Base-by-base conservation (phyloP, 2,329 filamentous ascomycete species). In the Biscogniauxia sp. region DNA sequence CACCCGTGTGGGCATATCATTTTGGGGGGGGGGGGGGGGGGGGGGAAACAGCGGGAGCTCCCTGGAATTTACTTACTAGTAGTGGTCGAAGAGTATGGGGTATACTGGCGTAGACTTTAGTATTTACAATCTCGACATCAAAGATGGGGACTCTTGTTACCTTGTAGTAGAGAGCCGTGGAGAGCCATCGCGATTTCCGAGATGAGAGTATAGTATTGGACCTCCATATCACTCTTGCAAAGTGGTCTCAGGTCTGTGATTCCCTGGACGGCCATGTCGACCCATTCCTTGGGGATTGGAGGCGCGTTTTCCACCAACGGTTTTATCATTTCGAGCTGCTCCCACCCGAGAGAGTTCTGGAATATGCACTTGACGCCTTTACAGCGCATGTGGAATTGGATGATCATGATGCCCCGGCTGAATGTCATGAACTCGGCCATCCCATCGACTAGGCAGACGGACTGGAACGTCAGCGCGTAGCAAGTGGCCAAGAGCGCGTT, bases 341-440 rank as follows among this genome's bases (percentile, higher is more conserved):
- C 73, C 13, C 77, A 73, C 11, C 76, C 76, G 17, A 79, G 62
- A 15, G 83, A 67, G 61, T 82, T 79, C 53, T 75, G 76, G 62
- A 85, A 86, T 55, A 86, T 73, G 58, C 83, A 78, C 20, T 77
- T 77, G 51, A 80, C 77, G 20, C 79, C 78, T 56, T 79, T 77
- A 61, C 76, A 74, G 70, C 77, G 77, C 79, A 87, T 83, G 66
- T 85, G 83, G 62, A 81, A 77, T 11, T 77, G 79, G 3, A 87
- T 77, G 53, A 86, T 77, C 62, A 83, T 71, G 64, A 87, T 81
- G 17, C 84, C 84, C 26, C 84, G 78, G 61, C 84, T 81, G 65
- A 87, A 86, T 0, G 81, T 84, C 80, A 87, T 83, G 71, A 81
- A 87, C 71, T 87, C 84, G n/a, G 76, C 74, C 73, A 87, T 76